Percentiles rank a stretch among this genome's conserved stretches.
Evolutionary conservation across 805 yeast species (phyloP).

Genomic region (Monosporozyma unispora): DNA sequence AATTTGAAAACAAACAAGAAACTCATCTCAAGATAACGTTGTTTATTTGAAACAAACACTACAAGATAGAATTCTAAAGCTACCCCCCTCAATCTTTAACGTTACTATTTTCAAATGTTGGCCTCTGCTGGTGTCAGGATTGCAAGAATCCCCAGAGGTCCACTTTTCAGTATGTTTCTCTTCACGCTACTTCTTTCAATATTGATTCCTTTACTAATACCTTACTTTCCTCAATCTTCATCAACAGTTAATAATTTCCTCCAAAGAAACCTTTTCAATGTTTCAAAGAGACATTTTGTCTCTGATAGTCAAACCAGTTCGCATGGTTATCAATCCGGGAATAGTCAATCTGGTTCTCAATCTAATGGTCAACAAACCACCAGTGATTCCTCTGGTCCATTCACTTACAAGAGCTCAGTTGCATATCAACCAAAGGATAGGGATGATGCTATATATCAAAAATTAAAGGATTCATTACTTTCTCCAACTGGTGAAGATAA

Average conservation of each 20-base stretch:
- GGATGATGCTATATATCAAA: conserved; percentile 37
- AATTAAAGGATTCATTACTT: conserved; percentile 28
- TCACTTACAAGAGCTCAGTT: conserved; percentile 50
- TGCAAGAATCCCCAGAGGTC: conserved; percentile 3
- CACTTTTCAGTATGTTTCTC: conserved; percentile 19
- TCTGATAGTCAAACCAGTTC: conserved; percentile 7
- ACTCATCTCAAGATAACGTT: neutral
- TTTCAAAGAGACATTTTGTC: conserved; percentile 16
- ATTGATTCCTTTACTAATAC: conserved; percentile 13
- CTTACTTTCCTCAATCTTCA: conserved; percentile 1
- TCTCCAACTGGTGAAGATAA: conserved; percentile 79
- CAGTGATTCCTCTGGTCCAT: conserved; percentile 12
- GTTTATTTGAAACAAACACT: neutral
- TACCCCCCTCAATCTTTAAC: neutral
- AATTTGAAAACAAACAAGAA: neutral
- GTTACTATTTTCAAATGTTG: conserved; percentile 9
- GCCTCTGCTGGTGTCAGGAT: conserved; percentile 11
- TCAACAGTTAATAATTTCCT: conserved; percentile 1
- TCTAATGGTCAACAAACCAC: conserved; percentile 1
- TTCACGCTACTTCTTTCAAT: conserved; percentile 4
- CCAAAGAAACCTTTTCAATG: conserved; percentile 5
- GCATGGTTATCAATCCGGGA: neutral
- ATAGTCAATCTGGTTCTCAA: neutral
- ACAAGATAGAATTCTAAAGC: neutral
- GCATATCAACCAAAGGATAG: conserved; percentile 71